Evolutionary conservation across 352 stramenopile genomes (phyloP).

Genomic region (Pythium plurisporium): DNA sequence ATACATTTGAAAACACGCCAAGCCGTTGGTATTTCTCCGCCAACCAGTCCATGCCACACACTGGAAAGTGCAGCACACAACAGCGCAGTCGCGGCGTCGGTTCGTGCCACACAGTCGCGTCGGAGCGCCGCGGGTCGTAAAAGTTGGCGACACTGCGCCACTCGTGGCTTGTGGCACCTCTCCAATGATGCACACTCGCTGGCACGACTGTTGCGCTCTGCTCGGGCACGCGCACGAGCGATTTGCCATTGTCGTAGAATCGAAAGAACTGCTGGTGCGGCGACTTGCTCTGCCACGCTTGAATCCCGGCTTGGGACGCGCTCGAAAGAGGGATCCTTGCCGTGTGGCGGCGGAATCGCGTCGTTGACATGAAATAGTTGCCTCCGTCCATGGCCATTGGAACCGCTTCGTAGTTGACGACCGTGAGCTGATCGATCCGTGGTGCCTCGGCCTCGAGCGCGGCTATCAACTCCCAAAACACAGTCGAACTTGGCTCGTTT

Average conservation of each 20-base stretch:
- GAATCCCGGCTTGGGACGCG: slow-evolving; percentile 15
- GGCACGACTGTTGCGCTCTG: background rate
- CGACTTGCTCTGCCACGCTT: slow-evolving; percentile 27
- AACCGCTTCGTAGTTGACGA: slow-evolving; percentile 36
- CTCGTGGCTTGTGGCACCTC: background rate
- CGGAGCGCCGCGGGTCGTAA: slow-evolving; percentile 24
- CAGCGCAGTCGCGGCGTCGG: background rate
- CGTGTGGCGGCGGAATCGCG: slow-evolving; percentile 27
- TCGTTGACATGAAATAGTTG: slow-evolving; percentile 30
- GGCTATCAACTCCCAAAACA: background rate
- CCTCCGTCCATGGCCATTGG: slow-evolving; percentile 10
- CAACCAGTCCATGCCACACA: slow-evolving; percentile 39
- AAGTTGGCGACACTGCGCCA: slow-evolving; percentile 25
- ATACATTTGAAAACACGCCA: slow-evolving; percentile 23
- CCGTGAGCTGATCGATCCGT: slow-evolving; percentile 25
- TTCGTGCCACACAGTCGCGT: slow-evolving; percentile 9
- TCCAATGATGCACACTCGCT: slow-evolving; percentile 37
- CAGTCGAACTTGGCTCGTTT: background rate
- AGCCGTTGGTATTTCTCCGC: slow-evolving; percentile 35
- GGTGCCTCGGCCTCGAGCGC: slow-evolving; percentile 6
- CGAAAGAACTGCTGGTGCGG: slow-evolving; percentile 33
- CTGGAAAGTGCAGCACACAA: slow-evolving; percentile 33
- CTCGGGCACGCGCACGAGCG: slow-evolving; percentile 28
- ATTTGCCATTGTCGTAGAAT: slow-evolving; percentile 48
- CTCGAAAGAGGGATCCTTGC: slow-evolving; percentile 20